phyloP scores from a whole-genome alignment of 2,329 filamentous ascomycete genomes.

The Pyrenophora teres region DNA sequence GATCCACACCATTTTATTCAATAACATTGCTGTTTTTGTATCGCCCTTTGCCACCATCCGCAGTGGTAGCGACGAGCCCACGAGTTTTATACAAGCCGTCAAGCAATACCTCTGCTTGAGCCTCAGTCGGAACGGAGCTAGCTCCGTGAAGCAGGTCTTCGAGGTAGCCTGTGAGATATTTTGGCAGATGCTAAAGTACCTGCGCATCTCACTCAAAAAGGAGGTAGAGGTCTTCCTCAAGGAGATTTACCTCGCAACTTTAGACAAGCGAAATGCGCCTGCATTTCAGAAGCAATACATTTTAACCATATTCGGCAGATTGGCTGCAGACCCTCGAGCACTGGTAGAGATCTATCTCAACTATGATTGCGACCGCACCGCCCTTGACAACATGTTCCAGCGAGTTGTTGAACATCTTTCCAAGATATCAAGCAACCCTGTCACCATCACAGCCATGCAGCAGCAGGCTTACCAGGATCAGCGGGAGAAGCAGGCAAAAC shows the following conservation, averaged over 20 bases:
- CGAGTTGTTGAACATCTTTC: slow-evolving; percentile 91
- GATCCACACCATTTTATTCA: slow-evolving; percentile 93
- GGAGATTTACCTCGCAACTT: slow-evolving; percentile 90
- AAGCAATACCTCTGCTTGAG: slow-evolving; percentile 97
- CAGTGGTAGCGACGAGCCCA: slow-evolving; percentile 86
- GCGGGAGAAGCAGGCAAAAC: slow-evolving; percentile 63
- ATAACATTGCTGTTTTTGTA: slow-evolving; percentile 87
- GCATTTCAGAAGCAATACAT: slow-evolving; percentile 92
- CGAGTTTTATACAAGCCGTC: slow-evolving; percentile 88
- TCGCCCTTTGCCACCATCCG: slow-evolving; percentile 91
- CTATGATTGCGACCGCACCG: slow-evolving; percentile 93
- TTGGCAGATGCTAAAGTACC: slow-evolving; percentile 93
- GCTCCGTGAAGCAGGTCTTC: slow-evolving; percentile 88
- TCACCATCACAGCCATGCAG: slow-evolving; percentile 74
- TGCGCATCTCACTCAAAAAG: slow-evolving; percentile 96
- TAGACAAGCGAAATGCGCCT: slow-evolving; percentile 86
- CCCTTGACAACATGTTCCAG: slow-evolving; percentile 96
- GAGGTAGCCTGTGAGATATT: slow-evolving; percentile 97
- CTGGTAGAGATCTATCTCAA: slow-evolving; percentile 96
- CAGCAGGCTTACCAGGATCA: slow-evolving; percentile 88
- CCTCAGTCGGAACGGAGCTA: slow-evolving; percentile 92
- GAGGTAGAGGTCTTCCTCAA: slow-evolving; percentile 98
- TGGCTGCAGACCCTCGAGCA: slow-evolving; percentile 84
- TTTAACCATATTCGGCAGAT: slow-evolving; percentile 78
- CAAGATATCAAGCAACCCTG: slow-evolving; percentile 78